A percentile compares a stretch with the other conserved stretches of the same genome.
Evolutionary conservation across 2,329 filamentous ascomycete species (phyloP).

Genomic region (Trichoderma sp.): DNA sequence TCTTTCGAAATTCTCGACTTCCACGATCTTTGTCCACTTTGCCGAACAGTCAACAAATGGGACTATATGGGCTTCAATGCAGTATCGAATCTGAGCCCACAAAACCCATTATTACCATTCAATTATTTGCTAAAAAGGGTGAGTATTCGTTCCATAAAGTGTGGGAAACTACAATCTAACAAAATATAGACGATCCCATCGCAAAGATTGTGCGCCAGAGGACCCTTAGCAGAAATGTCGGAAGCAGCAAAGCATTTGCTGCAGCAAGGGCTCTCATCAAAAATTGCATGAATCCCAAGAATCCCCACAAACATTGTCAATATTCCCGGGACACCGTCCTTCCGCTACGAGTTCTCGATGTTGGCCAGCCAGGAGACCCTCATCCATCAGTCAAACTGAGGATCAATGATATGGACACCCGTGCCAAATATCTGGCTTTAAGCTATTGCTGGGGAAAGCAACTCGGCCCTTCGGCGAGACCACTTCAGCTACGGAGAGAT

Average conservation of each 20-base stretch:
- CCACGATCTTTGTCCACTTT: background rate
- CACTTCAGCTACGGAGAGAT: background rate
- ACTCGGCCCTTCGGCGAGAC: background rate
- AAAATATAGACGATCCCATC: background rate
- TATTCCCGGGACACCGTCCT: constrained; percentile 1
- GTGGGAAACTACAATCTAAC: background rate
- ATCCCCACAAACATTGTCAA: background rate
- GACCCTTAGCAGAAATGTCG: background rate
- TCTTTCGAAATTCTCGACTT: background rate
- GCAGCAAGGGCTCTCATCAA: background rate
- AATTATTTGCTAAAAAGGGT: background rate
- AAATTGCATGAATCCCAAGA: background rate
- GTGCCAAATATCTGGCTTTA: background rate
- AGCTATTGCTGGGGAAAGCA: constrained; percentile 2
- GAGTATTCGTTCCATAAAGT: background rate
- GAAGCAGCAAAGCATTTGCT: background rate
- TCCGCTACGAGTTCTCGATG: background rate
- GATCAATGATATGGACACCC: background rate
- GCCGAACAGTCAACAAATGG: background rate
- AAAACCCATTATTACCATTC: background rate
- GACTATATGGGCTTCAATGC: background rate
- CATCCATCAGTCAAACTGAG: background rate
- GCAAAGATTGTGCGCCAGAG: background rate
- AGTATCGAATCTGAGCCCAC: background rate
- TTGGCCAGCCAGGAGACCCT: background rate